Percentiles rank a stretch among this genome's conserved stretches.
Conservation (phyloP, 176 grass and related monocot species). For the Pontederia crassipes region DNA sequence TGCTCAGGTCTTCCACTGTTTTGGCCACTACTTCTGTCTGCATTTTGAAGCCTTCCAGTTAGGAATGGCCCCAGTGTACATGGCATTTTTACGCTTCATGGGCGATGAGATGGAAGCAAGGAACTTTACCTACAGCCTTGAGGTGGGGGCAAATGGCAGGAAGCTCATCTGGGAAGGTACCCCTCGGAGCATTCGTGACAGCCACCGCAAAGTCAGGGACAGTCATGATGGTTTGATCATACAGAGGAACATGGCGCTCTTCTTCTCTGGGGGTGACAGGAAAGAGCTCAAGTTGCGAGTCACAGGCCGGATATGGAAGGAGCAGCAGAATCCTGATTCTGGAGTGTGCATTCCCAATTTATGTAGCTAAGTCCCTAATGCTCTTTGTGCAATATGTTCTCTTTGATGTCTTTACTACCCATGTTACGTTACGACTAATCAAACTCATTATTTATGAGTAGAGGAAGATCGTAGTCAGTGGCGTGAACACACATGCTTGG, state of each 20-base stretch:
- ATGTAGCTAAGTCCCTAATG: neutral
- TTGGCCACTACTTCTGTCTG: conserved; percentile 9
- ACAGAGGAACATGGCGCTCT: conserved; percentile 14
- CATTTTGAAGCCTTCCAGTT: conserved; percentile 17
- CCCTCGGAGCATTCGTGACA: conserved; percentile 5
- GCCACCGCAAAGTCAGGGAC: conserved; percentile 6
- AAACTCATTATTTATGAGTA: too few species aligned
- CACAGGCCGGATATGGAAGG: conserved; percentile 16
- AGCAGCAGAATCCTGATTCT: neutral
- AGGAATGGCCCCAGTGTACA: conserved; percentile 9
- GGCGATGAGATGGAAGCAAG: conserved; percentile 7
- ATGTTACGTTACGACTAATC: too few species aligned
- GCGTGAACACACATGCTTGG: too few species aligned
- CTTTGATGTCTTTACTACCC: too few species aligned
- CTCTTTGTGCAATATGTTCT: neutral
- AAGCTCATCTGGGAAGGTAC: conserved; percentile 8
- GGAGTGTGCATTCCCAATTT: neutral
- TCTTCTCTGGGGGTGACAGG: conserved; percentile 10
- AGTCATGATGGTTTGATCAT: conserved; percentile 14
- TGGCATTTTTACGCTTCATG: conserved; percentile 11
- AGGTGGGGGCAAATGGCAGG: conserved; percentile 7
- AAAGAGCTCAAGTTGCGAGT: conserved; percentile 16
- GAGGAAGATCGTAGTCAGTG: too few species aligned
- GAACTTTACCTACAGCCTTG: conserved; percentile 16
- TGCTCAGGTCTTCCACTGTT: conserved; percentile 4